phyloP scores from a whole-genome alignment of 306 rosid genomes.

The Trifolium fragiferum region DNA sequence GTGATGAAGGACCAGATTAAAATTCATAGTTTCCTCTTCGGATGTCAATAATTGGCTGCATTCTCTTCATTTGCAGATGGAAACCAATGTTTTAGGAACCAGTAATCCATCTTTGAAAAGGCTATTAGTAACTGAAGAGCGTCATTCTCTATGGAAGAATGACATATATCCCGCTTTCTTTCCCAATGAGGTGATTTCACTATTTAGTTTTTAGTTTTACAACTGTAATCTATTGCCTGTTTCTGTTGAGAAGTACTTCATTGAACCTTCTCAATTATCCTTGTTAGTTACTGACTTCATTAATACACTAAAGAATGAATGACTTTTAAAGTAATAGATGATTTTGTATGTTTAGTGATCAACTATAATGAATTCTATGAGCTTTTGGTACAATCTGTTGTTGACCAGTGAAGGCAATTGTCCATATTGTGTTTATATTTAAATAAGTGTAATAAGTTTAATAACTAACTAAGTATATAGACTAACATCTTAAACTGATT shows the following conservation, averaged over 20 bases:
- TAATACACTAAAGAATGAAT: slow-evolving; percentile 17
- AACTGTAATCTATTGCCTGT: slow-evolving; percentile 6
- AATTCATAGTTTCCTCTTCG: not conserved
- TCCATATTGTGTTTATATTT: no score
- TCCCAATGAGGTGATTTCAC: slow-evolving; percentile 67
- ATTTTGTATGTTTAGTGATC: slow-evolving; percentile 9
- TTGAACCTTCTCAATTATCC: slow-evolving; percentile 10
- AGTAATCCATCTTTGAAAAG: slow-evolving; percentile 60
- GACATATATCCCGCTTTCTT: slow-evolving; percentile 58
- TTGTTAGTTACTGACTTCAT: slow-evolving; percentile 3
- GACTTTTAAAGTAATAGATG: slow-evolving; percentile 12
- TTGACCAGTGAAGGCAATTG: no score
- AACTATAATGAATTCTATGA: not conserved
- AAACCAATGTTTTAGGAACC: slow-evolving; percentile 53
- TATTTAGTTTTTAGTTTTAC: slow-evolving; percentile 27
- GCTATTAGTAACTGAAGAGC: slow-evolving; percentile 61
- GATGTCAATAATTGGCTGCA: slow-evolving; percentile 24
- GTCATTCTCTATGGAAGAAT: slow-evolving; percentile 61
- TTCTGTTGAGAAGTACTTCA: slow-evolving; percentile 9
- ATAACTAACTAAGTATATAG: no score
- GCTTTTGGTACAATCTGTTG: slow-evolving; percentile 28
- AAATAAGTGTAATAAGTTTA: no score
- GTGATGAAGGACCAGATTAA: no score
- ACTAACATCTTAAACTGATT: not conserved
- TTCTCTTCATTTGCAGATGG: slow-evolving; percentile 63